These are phyloP conservation scores for Venustampulla echinocandica DNA, from an alignment of 495 filamentous ascomycete genomes.

Conservation along the genomic window DNA sequence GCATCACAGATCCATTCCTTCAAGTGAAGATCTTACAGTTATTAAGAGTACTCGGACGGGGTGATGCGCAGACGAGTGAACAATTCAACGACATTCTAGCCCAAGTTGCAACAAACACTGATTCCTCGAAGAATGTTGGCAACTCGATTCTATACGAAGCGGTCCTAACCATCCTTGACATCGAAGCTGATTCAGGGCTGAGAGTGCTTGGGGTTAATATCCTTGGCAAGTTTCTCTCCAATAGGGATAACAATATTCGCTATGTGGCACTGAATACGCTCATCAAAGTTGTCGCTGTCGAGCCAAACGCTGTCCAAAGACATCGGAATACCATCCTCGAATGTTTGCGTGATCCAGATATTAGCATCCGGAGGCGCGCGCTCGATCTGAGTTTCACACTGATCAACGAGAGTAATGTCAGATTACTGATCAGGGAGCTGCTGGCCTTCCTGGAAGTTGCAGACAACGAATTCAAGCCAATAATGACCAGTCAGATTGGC, in stretches of 20 bases:
- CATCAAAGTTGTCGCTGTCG: slow-evolving; percentile 95
- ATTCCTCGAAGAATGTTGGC: slow-evolving; percentile 96
- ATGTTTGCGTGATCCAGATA: slow-evolving; percentile 95
- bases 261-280: slow-evolving; percentile 96
- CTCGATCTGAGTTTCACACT: slow-evolving; percentile 95
- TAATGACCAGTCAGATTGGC: slow-evolving; percentile 94
- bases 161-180: slow-evolving; percentile 93
- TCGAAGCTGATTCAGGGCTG: slow-evolving; percentile 91
- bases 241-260: slow-evolving; percentile 98
- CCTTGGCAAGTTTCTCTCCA: slow-evolving; percentile 91
- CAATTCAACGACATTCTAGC: slow-evolving; percentile 97
- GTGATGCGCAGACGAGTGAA: slow-evolving; percentile 84
- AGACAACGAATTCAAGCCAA: slow-evolving; percentile 96
- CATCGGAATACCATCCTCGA: slow-evolving; percentile 97
- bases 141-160: slow-evolving; percentile 98
- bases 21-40: slow-evolving; percentile 91
- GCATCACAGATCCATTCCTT: slow-evolving; percentile 97
- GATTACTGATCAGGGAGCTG: slow-evolving; percentile 84
- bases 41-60: slow-evolving; percentile 75
- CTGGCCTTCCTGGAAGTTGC: slow-evolving; percentile 93
- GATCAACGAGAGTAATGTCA: slow-evolving; percentile 93
- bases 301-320: slow-evolving; percentile 93
- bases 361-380: slow-evolving; percentile 89
- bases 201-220: slow-evolving; percentile 96
- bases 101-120: slow-evolving; percentile 96